These are phyloP conservation scores for Rhododendron mucronatum DNA, from an alignment of 148 eudicot genomes.

Conservation along the genomic window DNA sequence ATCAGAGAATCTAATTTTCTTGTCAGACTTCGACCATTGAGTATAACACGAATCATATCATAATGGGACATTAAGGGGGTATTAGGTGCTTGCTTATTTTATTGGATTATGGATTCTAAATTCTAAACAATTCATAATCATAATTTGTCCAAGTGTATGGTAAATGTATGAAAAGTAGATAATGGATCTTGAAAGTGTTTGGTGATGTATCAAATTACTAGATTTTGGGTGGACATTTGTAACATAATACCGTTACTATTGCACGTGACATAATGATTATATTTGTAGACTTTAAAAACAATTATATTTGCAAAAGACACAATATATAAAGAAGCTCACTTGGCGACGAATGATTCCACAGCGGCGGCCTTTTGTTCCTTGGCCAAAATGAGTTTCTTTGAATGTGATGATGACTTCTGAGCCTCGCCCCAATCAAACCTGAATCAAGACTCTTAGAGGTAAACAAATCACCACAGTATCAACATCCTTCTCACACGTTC, in stretches of 20 bases:
- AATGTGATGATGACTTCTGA: neutral
- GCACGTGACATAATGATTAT: neutral
- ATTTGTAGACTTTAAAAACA: neutral
- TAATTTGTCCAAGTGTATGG: too few relatives aligned
- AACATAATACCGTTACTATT: neutral
- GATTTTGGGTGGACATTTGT: neutral
- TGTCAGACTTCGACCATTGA: neutral
- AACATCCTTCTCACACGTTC: neutral
- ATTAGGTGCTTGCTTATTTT: neutral
- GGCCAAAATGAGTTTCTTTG: neutral
- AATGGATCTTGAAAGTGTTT: neutral
- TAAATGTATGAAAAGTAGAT: neutral
- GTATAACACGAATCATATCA: neutral
- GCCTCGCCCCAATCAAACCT: neutral
- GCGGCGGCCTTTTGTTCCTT: neutral
- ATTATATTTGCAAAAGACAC: neutral
- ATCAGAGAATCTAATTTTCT: neutral
- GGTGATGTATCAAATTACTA: neutral
- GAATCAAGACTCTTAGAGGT: neutral
- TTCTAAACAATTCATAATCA: neutral
- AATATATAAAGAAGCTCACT: neutral
- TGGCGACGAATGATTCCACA: conserved; percentile 2
- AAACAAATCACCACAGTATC: neutral
- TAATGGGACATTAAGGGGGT: neutral
- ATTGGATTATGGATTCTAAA: neutral